Base-by-base conservation (phyloP, 1,139 yeast species). In the Candida tetrigidarum region DNA sequence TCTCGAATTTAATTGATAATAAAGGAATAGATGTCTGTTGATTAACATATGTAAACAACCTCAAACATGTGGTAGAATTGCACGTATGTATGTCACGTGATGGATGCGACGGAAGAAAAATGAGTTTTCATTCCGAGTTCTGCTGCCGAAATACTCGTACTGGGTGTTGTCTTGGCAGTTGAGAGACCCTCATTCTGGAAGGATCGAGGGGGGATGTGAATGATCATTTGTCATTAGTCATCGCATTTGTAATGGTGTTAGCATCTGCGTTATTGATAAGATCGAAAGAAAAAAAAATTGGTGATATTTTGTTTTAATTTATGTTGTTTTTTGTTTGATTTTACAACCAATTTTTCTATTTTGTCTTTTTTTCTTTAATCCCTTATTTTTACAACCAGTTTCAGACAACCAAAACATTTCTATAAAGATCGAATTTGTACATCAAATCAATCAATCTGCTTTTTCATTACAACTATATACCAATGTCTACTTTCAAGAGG, bases 401-500 rank as follows among this genome's bases (percentile, higher is more conserved):
- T 26, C 5, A 32, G 26, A 37, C 39, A 39, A 32, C 39, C 30
- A 25, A 11, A 19, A 5, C n/a, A 12, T 14, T 28, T 28, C 10
- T 5, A 28, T 15, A 28, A 28, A n/a, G n/a, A n/a, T n/a, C n/a
- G n/a, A n/a, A n/a, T n/a, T n/a, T n/a, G n/a, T n/a, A n/a, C 22
- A 10, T 10, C 5, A 4, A 28, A 28, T 16, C 29, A 22, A 23
- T 30, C 30, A 26, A n/a, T 4, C 26, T 33, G 16, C 25, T 9
- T 14, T 19, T 16, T 5, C 10, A 23, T 19, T 11, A 27, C 8
- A 26, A 19, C 27, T 15, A 14, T 6, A 14, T 14, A 27, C 3
- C 9, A 20, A 46, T 46, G 50, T 38, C 44, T 2, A 42, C 40
- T 14, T 41, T 50, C 34, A 54, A 54, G 43, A 47, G 52, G 26